A percentile compares a stretch with the other conserved stretches of the same genome.
Evolutionary conservation across 345 rosid genomes (phyloP).

Genomic region (Kernera saxatilis): DNA sequence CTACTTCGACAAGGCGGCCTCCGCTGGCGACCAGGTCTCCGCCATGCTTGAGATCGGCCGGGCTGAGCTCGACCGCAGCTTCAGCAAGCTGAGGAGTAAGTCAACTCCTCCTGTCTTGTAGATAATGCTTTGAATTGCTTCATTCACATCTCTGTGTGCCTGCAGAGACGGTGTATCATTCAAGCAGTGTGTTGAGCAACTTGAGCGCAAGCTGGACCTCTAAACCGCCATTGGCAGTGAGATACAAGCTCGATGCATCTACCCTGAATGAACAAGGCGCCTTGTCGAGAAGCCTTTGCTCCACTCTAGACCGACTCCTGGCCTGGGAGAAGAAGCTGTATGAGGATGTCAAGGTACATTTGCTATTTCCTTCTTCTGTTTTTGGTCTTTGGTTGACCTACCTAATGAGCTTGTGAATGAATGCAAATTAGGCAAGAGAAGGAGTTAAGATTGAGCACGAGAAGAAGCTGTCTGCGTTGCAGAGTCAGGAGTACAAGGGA

Average conservation of each 20-base stretch:
- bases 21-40: slow-evolving; percentile 71
- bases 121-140: background rate
- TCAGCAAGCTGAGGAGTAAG: slow-evolving; percentile 75
- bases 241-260: slow-evolving; percentile 58
- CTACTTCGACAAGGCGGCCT: slow-evolving; percentile 72
- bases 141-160: background rate
- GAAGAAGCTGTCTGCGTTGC: slow-evolving; percentile 69
- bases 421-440: slow-evolving; percentile 57
- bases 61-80: slow-evolving; percentile 83
- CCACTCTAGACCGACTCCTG: slow-evolving; percentile 76
- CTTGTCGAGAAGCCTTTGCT: slow-evolving; percentile 74
- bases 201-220: slow-evolving; percentile 95
- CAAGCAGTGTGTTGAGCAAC: slow-evolving; percentile 73
- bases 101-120: background rate
- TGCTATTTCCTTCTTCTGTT: background rate
- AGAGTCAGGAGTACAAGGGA: slow-evolving; percentile 88
- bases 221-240: slow-evolving; percentile 89
- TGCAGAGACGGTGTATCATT: slow-evolving; percentile 94
- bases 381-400: background rate
- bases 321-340: slow-evolving; percentile 98
- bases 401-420: slow-evolving; percentile 12
- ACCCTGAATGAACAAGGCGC: slow-evolving; percentile 46
- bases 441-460: slow-evolving; percentile 80
- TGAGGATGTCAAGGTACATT: slow-evolving; percentile 75
- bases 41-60: slow-evolving; percentile 77